Conservation (phyloP, 140 eudicot species). For the Flaveria floridana region DNA sequence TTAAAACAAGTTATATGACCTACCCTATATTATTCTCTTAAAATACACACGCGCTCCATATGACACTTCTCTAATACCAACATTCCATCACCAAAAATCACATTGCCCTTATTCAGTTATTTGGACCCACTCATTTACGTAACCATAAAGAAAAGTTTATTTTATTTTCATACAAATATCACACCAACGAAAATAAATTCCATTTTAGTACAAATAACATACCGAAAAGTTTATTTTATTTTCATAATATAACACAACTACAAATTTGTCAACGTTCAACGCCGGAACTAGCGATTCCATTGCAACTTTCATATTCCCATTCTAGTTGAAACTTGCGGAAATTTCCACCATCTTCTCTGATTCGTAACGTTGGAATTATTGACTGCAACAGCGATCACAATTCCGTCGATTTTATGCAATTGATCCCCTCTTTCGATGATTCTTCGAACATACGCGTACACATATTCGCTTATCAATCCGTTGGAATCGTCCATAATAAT, state of each 20-base stretch:
- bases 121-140: too few species aligned
- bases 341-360: conserved; percentile 41
- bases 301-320: conserved; percentile 25
- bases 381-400: conserved; percentile 24
- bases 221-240: too few species aligned
- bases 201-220: not conserved
- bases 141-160: too few species aligned
- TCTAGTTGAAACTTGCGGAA: conserved; percentile 29
- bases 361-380: conserved; percentile 28
- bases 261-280: conserved; percentile 38
- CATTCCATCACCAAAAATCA: too few species aligned
- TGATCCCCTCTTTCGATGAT: conserved; percentile 15
- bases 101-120: too few species aligned
- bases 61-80: too few species aligned
- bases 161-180: too few species aligned
- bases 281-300: conserved; percentile 31
- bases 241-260: not conserved
- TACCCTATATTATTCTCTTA: too few species aligned
- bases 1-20: too few species aligned
- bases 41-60: too few species aligned
- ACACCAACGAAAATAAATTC: too few species aligned
- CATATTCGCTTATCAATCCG: too few species aligned
- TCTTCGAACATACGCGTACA: conserved; percentile 22
- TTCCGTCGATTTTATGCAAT: not conserved
- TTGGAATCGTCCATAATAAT: not conserved